A percentile compares a stretch with the other conserved stretches of the same genome.
These are phyloP conservation scores for Yarrowia divulgata DNA, from an alignment of 805 yeast species.

Conservation along the genomic window DNA sequence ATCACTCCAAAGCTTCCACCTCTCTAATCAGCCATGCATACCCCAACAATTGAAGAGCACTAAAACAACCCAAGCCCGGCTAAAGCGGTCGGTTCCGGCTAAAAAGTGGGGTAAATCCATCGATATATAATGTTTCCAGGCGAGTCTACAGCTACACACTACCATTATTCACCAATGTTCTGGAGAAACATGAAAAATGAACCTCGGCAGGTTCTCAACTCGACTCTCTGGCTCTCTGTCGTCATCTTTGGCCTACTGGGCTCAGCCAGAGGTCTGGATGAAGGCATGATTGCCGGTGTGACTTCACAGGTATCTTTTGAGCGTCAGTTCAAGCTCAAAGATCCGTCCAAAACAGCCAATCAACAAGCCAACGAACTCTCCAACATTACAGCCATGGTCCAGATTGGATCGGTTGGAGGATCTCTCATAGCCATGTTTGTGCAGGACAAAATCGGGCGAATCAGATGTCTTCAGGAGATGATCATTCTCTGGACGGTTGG, in stretches of 20 bases:
- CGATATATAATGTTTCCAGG: neutral
- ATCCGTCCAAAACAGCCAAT: conserved; percentile 49
- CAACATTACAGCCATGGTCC: conserved; percentile 66
- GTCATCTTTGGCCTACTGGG: conserved; percentile 64
- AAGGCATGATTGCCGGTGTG: conserved; percentile 59
- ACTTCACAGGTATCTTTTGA: conserved; percentile 54
- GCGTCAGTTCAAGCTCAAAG: conserved; percentile 55
- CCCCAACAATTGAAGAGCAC: conserved; percentile 15
- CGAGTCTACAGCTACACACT: neutral
- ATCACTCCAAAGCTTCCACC: neutral
- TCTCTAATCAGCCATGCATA: neutral
- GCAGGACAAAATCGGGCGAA: conserved; percentile 62
- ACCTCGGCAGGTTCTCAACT: conserved; percentile 47
- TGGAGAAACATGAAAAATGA: conserved; percentile 31
- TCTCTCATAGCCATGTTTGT: conserved; percentile 57
- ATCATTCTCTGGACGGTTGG: conserved; percentile 58
- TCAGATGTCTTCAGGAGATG: conserved; percentile 56
- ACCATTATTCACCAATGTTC: neutral
- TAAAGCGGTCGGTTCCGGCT: neutral
- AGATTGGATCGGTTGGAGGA: conserved; percentile 63
- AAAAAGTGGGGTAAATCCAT: conserved; percentile 5
- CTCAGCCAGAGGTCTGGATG: conserved; percentile 65
- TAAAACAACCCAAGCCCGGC: neutral
- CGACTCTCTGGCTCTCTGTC: conserved; percentile 56
- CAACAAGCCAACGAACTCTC: conserved; percentile 57